Percentiles rank a stretch among this genome's conserved stretches.
Conservation (phyloP, 345 rosid genomes). For the Euphorbia tirucalli region DNA sequence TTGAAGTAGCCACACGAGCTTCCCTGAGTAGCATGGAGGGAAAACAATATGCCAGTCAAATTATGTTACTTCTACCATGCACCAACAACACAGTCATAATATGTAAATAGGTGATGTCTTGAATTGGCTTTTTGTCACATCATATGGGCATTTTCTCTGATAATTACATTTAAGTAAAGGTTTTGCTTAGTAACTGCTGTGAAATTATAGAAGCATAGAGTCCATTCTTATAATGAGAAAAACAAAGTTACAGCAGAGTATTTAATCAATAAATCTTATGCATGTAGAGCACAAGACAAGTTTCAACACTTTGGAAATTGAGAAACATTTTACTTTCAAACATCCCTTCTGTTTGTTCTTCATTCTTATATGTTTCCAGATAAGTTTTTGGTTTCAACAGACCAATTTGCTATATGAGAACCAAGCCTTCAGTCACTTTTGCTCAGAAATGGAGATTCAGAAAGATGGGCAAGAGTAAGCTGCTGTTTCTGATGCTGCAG, state of each 20-base stretch:
- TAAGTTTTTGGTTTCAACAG: not conserved
- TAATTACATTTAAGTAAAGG: not conserved
- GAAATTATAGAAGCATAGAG: not conserved
- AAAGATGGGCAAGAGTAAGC: not conserved
- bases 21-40: constrained; percentile 14
- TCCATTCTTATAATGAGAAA: not conserved
- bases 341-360: not conserved
- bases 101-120: not conserved
- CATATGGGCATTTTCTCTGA: not conserved
- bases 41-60: not conserved
- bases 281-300: not conserved
- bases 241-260: too few relatives aligned
- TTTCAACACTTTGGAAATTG: not conserved
- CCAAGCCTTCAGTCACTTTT: not conserved
- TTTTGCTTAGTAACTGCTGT: not conserved
- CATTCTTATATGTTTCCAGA: not conserved
- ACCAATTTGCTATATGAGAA: not conserved
- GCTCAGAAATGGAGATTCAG: not conserved
- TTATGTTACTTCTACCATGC: not conserved
- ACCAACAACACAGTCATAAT: not conserved
- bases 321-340: not conserved
- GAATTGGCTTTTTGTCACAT: too few relatives aligned
- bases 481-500: not conserved
- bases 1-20: constrained; percentile 59
- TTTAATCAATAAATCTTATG: too few relatives aligned